Conservation (phyloP, 306 rosid genomes). For the Cucumis cinereus region DNA sequence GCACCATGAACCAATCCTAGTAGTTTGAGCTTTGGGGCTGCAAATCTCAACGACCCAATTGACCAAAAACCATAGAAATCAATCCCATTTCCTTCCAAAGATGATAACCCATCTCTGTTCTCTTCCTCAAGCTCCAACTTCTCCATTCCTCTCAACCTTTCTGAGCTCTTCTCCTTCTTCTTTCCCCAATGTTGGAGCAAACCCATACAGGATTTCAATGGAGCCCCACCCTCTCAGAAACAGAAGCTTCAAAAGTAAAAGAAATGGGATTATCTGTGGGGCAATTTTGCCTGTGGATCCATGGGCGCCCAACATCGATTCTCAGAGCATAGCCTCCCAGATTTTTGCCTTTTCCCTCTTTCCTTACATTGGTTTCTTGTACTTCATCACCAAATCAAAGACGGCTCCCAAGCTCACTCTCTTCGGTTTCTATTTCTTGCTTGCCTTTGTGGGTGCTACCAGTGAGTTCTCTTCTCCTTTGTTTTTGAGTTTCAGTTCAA, state of each 20-base stretch:
- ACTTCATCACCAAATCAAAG: conserved; percentile 81
- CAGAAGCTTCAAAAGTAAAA: conserved; percentile 8
- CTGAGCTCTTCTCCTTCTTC: conserved; percentile 11
- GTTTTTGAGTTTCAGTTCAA: not conserved
- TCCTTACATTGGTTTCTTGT: conserved; percentile 80
- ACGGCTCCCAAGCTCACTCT: conserved; percentile 84
- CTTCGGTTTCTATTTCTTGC: conserved; percentile 85
- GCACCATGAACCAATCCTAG: no score
- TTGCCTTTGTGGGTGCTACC: conserved; percentile 84
- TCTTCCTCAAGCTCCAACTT: conserved; percentile 18
- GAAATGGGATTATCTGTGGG: conserved; percentile 28
- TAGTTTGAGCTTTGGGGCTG: no score
- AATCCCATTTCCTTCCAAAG: not conserved
- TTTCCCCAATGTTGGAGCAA: not conserved
- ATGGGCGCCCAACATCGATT: conserved; percentile 79
- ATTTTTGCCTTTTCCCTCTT: conserved; percentile 70
- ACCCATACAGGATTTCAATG: conserved; percentile 5
- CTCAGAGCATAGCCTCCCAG: conserved; percentile 82
- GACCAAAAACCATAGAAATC: not conserved
- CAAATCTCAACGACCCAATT: not conserved
- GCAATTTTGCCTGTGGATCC: conserved; percentile 64
- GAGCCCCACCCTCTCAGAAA: conserved; percentile 4
- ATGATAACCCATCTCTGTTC: conserved; percentile 13
- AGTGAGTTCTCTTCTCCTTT: conserved; percentile 35
- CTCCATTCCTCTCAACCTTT: conserved; percentile 17